These are phyloP conservation scores for Paulownia fortunei DNA, from an alignment of 257 asterid species.

Conservation along the genomic window DNA sequence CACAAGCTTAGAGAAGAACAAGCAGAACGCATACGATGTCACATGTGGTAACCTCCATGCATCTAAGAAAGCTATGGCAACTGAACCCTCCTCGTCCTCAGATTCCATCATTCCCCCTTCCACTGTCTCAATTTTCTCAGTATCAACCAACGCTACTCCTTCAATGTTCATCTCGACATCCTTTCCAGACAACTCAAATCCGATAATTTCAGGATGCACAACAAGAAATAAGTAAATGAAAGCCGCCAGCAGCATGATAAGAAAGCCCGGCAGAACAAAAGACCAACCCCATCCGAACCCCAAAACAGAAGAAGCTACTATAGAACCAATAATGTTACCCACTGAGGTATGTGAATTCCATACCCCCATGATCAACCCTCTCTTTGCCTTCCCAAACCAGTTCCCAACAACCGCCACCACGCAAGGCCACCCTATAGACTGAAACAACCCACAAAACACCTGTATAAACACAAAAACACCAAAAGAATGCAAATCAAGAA, in stretches of 20 bases:
- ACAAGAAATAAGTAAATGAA: constrained; percentile 69
- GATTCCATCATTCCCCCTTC: constrained; percentile 36
- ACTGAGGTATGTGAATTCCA: constrained; percentile 93
- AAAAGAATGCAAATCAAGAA: constrained; percentile 74
- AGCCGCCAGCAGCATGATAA: constrained; percentile 53
- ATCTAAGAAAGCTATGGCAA: constrained; percentile 81
- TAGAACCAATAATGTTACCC: constrained; percentile 87
- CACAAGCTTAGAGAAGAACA: constrained; percentile 95
- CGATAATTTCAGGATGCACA: constrained; percentile 70
- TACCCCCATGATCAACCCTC: constrained; percentile 90
- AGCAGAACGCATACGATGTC: constrained; percentile 79
- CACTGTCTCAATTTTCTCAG: constrained; percentile 47
- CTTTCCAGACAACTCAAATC: constrained; percentile 53
- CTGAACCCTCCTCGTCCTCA: constrained; percentile 49
- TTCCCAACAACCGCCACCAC: constrained; percentile 93
- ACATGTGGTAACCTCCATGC: constrained; percentile 95
- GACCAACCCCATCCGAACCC: constrained; percentile 99
- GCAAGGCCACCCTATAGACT: constrained; percentile 96
- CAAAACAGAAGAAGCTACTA: constrained; percentile 82
- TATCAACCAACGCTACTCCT: constrained; percentile 66
- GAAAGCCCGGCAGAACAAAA: constrained; percentile 77
- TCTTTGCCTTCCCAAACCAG: constrained; percentile 85
- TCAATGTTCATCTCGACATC: constrained; percentile 69
- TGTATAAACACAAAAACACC: constrained; percentile 62
- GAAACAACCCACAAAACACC: constrained; percentile 84